Percentiles rank a stretch among this genome's conserved stretches.
Evolutionary conservation across 768 basidiomycete genomes (phyloP).

Genomic region (Hortiboletus campestris): DNA sequence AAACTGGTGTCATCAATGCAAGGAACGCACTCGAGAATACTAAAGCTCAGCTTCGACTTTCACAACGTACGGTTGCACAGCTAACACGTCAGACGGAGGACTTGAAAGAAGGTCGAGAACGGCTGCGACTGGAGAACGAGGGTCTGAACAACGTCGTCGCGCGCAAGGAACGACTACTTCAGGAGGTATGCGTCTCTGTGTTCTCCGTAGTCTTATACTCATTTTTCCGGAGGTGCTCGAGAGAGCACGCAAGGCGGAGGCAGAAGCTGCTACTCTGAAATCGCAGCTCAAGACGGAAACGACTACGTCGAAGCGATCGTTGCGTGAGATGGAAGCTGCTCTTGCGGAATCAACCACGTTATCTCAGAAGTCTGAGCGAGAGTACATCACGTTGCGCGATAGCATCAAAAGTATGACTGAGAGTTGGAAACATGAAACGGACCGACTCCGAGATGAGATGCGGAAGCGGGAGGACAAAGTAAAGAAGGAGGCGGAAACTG

Average conservation of each 20-base stretch:
- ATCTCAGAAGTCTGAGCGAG: constrained; percentile 78
- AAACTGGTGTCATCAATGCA: constrained; percentile 77
- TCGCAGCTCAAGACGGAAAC: constrained; percentile 73
- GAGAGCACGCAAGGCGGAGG: constrained; percentile 83
- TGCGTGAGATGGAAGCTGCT: constrained; percentile 78
- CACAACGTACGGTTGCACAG: constrained; percentile 81
- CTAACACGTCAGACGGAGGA: constrained; percentile 86
- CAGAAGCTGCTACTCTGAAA: constrained; percentile 67
- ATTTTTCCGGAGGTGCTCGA: constrained; percentile 57
- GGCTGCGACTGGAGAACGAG: constrained; percentile 82
- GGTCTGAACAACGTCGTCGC: constrained; percentile 85
- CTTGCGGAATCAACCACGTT: constrained; percentile 72
- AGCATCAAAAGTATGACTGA: constrained; percentile 71
- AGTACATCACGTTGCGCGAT: constrained; percentile 77
- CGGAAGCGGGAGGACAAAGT: constrained; percentile 67
- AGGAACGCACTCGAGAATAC: constrained; percentile 84
- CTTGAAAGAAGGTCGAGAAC: constrained; percentile 81
- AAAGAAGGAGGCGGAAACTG: constrained; percentile 61
- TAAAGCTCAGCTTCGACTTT: constrained; percentile 73
- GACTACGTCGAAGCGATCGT: constrained; percentile 64
- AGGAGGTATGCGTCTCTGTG: constrained; percentile 57
- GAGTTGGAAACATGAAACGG: constrained; percentile 72
- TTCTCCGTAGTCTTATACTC: not conserved
- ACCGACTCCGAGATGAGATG: constrained; percentile 72
- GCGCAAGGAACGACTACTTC: constrained; percentile 80